These are phyloP conservation scores for Barnettozyma botsteinii DNA, from an alignment of 805 yeast species.

Conservation along the genomic window DNA sequence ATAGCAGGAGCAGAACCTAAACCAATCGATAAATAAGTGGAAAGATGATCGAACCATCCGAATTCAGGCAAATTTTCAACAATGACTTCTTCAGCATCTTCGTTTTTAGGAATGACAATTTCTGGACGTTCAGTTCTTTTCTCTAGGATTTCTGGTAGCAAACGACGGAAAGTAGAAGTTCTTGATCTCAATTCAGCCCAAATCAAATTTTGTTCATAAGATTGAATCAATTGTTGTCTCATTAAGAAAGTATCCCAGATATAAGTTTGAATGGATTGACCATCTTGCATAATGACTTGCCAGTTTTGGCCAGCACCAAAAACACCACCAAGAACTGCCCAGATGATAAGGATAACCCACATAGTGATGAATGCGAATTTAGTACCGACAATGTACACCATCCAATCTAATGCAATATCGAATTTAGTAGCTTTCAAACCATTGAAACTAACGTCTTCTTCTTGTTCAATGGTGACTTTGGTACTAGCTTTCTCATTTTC, in stretches of 20 bases:
- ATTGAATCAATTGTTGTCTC: constrained; percentile 11
- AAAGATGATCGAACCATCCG: constrained; percentile 7
- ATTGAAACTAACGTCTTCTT: constrained; percentile 8
- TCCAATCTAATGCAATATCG: constrained; percentile 8
- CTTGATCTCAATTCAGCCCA: constrained; percentile 10
- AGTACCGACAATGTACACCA: constrained; percentile 9
- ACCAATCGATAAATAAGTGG: constrained; percentile 3
- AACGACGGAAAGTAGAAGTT: constrained; percentile 4
- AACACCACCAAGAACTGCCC: constrained; percentile 6
- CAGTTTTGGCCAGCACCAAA: constrained; percentile 4
- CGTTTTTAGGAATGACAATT: background rate
- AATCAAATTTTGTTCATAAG: constrained; percentile 7
- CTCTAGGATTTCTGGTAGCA: background rate
- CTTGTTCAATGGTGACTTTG: background rate
- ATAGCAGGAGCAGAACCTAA: constrained; percentile 7
- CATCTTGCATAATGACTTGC: constrained; percentile 10
- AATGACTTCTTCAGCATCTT: background rate
- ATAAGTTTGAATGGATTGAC: constrained; percentile 10
- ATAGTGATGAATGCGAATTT: constrained; percentile 3
- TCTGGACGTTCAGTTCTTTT: background rate
- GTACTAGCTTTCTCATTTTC: background rate
- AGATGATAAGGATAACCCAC: constrained; percentile 5
- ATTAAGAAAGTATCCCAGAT: constrained; percentile 11
- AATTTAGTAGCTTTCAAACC: constrained; percentile 9
- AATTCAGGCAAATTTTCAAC: constrained; percentile 1